phyloP scores from a whole-genome alignment of 2,329 filamentous ascomycete species.

The Fusarium virguliforme region DNA sequence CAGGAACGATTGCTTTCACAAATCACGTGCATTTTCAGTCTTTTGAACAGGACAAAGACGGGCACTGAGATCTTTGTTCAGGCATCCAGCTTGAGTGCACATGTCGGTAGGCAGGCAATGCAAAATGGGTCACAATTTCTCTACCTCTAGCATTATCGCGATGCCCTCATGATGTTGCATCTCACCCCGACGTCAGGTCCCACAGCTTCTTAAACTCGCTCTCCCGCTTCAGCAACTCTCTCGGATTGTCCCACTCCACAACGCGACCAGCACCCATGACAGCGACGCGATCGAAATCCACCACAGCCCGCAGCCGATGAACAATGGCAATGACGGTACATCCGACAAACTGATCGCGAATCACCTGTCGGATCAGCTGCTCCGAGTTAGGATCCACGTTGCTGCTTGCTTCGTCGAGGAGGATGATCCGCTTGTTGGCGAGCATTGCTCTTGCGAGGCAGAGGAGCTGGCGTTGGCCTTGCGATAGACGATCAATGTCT shows the following conservation, averaged over 20 bases:
- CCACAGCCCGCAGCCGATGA: constrained; percentile 49
- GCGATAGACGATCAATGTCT: constrained; percentile 54
- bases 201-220: constrained; percentile 36
- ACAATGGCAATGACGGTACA: constrained; percentile 69
- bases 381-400: constrained; percentile 58
- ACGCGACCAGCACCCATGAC: constrained; percentile 29
- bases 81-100: too few relatives aligned
- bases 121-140: too few relatives aligned
- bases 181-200: constrained; percentile 23
- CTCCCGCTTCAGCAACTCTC: constrained; percentile 22
- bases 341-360: constrained; percentile 53
- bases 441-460: constrained; percentile 58
- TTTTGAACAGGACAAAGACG: too few relatives aligned
- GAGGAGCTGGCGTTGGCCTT: constrained; percentile 65
- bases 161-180: neutral
- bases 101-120: too few relatives aligned
- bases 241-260: constrained; percentile 35
- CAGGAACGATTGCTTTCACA: too few relatives aligned
- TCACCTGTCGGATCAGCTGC: constrained; percentile 54
- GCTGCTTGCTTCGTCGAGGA: constrained; percentile 59
- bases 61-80: too few relatives aligned
- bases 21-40: too few relatives aligned
- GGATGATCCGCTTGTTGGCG: constrained; percentile 54
- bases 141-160: neutral
- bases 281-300: constrained; percentile 31